phyloP scores from a whole-genome alignment of 257 asterid genomes.

The Ilex aquifolium region DNA sequence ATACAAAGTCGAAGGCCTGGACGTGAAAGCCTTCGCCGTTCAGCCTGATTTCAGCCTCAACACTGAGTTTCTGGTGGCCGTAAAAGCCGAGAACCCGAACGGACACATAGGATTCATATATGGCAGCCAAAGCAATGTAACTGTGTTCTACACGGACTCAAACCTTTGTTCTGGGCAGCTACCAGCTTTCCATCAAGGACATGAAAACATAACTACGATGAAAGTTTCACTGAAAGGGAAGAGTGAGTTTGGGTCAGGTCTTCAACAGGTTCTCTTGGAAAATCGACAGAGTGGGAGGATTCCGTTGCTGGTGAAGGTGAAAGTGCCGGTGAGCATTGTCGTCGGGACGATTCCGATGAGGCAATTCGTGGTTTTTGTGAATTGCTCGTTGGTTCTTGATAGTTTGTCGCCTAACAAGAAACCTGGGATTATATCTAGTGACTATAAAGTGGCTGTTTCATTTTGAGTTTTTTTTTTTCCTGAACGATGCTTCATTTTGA shows the following conservation, averaged over 20 bases:
- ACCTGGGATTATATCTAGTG: constrained; percentile 23
- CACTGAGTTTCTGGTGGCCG: constrained; percentile 19
- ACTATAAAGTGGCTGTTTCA: constrained; percentile 2
- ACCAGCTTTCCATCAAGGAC: constrained; percentile 41
- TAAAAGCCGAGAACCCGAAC: constrained; percentile 48
- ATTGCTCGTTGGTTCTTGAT: constrained; percentile 32
- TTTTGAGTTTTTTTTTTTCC: too few relatives aligned
- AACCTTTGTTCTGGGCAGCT: constrained; percentile 34
- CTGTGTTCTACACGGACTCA: constrained; percentile 19
- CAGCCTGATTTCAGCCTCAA: constrained; percentile 38
- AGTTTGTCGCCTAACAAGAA: constrained; percentile 25
- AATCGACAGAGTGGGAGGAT: constrained; percentile 19
- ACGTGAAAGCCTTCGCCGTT: constrained; percentile 30
- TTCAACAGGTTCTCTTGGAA: constrained; percentile 22
- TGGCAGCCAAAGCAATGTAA: constrained; percentile 23
- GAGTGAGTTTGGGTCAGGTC: constrained; percentile 25
- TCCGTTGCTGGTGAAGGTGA: constrained; percentile 37
- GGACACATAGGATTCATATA: constrained; percentile 29
- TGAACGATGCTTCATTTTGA: constrained; percentile 4
- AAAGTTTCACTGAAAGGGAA: constrained; percentile 34
- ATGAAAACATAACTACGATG: constrained; percentile 27
- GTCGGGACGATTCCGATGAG: constrained; percentile 1
- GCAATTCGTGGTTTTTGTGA: constrained; percentile 18
- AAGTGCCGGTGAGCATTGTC: constrained; percentile 30
- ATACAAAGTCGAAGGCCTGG: constrained; percentile 24